Base-by-base conservation (phyloP, 352 stramenopile genomes). In the Phytopythium chamaehyphon region DNA sequence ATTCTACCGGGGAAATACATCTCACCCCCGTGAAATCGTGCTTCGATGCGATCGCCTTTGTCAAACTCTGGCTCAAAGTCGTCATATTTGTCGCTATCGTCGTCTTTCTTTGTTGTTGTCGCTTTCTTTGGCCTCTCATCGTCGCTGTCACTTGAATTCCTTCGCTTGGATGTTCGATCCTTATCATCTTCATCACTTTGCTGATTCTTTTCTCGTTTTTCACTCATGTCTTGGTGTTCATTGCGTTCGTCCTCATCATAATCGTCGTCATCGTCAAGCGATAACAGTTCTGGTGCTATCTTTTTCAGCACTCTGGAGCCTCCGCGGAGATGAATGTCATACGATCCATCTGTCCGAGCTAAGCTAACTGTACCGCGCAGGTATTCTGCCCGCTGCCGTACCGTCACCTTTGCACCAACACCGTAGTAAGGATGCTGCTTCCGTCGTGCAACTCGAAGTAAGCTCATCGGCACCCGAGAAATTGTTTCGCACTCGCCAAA, bases 21-120 rank as follows among this genome's bases (percentile, higher is more conserved):
- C 6, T 54, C 40, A 21, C 80, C 66, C 1, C 74, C 78, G 18
- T 82, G 59, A 44, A 89, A 93, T 4, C 81, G 72, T 47, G 69
- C 76, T 59, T 93, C 72, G 1, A 93, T 52, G 19, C 57, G 61
- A 36, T 91, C 72, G 11, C 78, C 80, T 18, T 72, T 64, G 48
- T 60, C 28, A 48, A 85, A 90, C 59, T 82, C 61, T 2, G 64
- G 63, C 35, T 82, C 72, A 19, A 78, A 74, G 11, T 76, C 55
- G 33, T 75, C 62, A 33, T 72, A 54, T 4, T 62, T 31, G 28
- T 51, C 26, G 15, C 33, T 28, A n/a, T 38, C 44, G 49, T 43
- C 60, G 47, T 5, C 54, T 40, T 11, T 56, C 48, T 38, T 68
- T 54, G 47, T 39, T 59, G 16, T 23, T 58, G 8, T 60, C 57